These are phyloP conservation scores for Trematosphaeria pertusa DNA, from an alignment of 2,329 filamentous ascomycete genomes.

Conservation along the genomic window DNA sequence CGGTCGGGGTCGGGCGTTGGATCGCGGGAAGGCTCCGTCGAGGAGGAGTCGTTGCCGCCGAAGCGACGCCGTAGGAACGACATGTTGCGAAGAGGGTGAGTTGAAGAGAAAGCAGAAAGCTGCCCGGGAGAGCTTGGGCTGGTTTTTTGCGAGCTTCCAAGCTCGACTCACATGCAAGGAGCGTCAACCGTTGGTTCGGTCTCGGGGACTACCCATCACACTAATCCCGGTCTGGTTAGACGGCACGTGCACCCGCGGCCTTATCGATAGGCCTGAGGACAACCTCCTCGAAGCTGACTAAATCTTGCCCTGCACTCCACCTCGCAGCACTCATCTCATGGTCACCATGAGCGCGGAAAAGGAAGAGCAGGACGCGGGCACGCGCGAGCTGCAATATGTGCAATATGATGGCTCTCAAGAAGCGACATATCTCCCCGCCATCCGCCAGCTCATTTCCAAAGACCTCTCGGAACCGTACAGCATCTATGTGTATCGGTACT, in stretches of 20 bases:
- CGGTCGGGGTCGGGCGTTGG: constrained; percentile 43
- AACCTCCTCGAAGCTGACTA: no score
- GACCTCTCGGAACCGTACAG: constrained; percentile 98
- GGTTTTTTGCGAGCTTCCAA: not conserved
- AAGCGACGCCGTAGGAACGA: constrained; percentile 48
- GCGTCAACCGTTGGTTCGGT: no score
- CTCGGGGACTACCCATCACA: no score
- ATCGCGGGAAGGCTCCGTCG: constrained; percentile 51
- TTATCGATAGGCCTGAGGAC: no score
- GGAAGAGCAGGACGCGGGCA: constrained; percentile 6
- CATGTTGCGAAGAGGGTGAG: constrained; percentile 32
- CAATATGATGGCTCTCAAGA: constrained; percentile 67
- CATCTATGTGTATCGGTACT: constrained; percentile 99
- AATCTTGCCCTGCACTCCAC: no score
- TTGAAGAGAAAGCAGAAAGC: not conserved
- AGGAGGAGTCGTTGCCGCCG: constrained; percentile 38
- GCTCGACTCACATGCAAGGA: not conserved
- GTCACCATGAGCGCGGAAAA: constrained; percentile 25
- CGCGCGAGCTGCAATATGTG: constrained; percentile 60
- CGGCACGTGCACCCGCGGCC: no score
- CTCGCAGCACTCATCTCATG: no score
- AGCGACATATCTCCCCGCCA: constrained; percentile 76
- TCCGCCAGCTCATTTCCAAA: constrained; percentile 91
- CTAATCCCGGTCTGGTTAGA: no score
- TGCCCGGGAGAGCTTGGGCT: no score